Conservation (phyloP, 768 basidiomycete species). For the Boletus rufocinnamomeus region DNA sequence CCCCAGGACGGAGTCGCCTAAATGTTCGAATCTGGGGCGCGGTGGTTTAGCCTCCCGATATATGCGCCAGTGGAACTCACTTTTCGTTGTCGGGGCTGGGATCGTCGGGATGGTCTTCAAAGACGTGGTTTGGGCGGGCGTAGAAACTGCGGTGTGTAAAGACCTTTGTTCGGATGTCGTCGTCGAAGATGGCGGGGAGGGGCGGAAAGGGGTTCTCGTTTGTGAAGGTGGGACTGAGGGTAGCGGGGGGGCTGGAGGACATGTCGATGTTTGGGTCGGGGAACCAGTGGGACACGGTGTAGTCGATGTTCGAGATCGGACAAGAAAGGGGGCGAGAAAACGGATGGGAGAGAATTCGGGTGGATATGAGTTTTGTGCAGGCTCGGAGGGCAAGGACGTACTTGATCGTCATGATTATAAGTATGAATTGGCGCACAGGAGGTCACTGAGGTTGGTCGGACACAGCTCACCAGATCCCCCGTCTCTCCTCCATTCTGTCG, state of each 20-base stretch:
- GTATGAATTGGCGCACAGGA: neutral
- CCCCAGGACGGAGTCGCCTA: conserved; percentile 74
- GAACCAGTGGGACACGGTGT: conserved; percentile 4
- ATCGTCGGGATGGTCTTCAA: conserved; percentile 73
- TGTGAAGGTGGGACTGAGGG: conserved; percentile 34
- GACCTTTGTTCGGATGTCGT: conserved; percentile 51
- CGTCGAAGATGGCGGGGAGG: conserved; percentile 56
- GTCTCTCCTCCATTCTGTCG: conserved; percentile 1
- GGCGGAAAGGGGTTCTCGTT: conserved; percentile 45
- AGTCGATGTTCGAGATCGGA: neutral
- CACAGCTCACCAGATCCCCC: too few relatives aligned
- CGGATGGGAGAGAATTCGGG: neutral
- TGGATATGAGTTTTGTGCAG: neutral
- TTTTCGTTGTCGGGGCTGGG: conserved; percentile 82
- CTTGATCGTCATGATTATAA: neutral
- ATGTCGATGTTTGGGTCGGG: neutral
- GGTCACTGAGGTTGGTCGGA: neutral
- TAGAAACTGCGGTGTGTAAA: conserved; percentile 77
- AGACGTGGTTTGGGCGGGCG: conserved; percentile 70
- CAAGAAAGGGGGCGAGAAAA: too few relatives aligned
- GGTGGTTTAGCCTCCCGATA: neutral
- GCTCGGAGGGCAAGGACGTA: neutral
- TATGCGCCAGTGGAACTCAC: conserved; percentile 39
- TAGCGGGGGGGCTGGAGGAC: neutral
- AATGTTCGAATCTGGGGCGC: conserved; percentile 61